Evolutionary conservation across 108 stramenopile species (phyloP), one percentile per base, ranked within the genome.

Genomic region (Epithemia pelagica): DNA sequence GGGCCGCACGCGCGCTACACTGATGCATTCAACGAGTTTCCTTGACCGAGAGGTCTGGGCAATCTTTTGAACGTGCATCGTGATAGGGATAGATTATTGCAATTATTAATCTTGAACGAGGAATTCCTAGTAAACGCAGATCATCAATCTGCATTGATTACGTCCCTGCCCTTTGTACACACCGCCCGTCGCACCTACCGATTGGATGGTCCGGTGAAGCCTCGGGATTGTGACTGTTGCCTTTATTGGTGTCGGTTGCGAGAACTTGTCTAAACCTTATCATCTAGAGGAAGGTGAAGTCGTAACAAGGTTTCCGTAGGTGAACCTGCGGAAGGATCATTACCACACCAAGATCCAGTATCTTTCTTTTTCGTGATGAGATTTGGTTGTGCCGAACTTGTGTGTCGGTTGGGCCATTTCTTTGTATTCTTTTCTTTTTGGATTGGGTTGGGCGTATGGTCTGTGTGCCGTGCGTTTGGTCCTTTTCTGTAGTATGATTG

Each of bases 71-170:
- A 86, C 86, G 83, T 92, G 89, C 87, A 91, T 94, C 94, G 95
- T 97, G 94, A 91, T 95, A 90, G 96, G 95, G 96, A 95, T 94
- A 91, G 94, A 95, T 96, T 94, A 88, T 98, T 98, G 97, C 95
- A 98, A 98, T 95, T 96, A 90, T 96, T 94, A 95, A 96, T 96
- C 97, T 95, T 95, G 92, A 98, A 96, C 97, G 95, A 96, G 96
- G 94, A 98, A 96, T 96, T 95, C 96, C 95, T 96, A 96, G 94
- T 96, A 98, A 95, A 91, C 91, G 97, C 93, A 88, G 89, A 86
- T 95, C 96, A 97, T 97, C 95, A 95, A 87, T 82, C 80, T 78
- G 82, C 65, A 74, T 74, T 74, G 74, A 74, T 76, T 75, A 75
- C 69, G 74, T 75, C 69, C 74, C 69, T 75, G 69, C 69, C 74